A percentile compares a stretch with the other conserved stretches of the same genome.
phyloP scores from a whole-genome alignment of 2,329 filamentous ascomycete species.

The Shiraia sp. region DNA sequence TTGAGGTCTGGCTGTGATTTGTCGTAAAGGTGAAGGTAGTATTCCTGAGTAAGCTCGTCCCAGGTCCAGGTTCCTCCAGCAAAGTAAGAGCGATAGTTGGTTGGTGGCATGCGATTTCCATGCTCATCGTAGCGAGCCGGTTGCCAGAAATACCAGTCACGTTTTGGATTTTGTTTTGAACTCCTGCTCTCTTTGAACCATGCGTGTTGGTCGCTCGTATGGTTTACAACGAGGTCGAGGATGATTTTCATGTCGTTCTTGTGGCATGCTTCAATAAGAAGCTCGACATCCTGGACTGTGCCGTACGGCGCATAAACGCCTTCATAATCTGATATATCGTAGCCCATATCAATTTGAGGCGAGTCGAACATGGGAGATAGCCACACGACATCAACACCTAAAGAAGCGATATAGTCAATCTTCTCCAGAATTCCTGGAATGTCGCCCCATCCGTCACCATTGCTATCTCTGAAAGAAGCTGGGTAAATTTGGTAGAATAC shows the following conservation, averaged over 20 bases:
- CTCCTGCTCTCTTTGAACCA: conserved; percentile 72
- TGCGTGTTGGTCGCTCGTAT: conserved; percentile 71
- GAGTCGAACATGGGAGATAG: conserved; percentile 67
- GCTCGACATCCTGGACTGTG: conserved; percentile 67
- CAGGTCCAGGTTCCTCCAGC: conserved; percentile 48
- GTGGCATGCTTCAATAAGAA: conserved; percentile 63
- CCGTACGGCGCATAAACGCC: conserved; percentile 68
- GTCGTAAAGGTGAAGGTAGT: conserved; percentile 53
- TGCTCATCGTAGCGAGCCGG: conserved; percentile 56
- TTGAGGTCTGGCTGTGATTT: conserved; percentile 54
- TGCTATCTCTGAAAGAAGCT: conserved; percentile 54
- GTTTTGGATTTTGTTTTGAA: conserved; percentile 64
- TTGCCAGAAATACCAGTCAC: conserved; percentile 74
- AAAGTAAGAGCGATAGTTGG: conserved; percentile 54
- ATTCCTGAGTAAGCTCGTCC: conserved; percentile 52
- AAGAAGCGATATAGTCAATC: conserved; percentile 57
- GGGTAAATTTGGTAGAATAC: conserved; percentile 41
- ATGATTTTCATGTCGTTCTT: conserved; percentile 70
- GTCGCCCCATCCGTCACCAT: conserved; percentile 64
- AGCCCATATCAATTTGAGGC: conserved; percentile 71
- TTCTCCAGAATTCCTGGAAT: conserved; percentile 66
- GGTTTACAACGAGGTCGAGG: conserved; percentile 77
- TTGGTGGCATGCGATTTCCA: conserved; percentile 62
- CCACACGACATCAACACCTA: conserved; percentile 70
- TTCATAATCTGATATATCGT: conserved; percentile 71